Evolutionary conservation across 768 basidiomycete species (phyloP), one percentile per base, ranked within the genome.

Genomic region (Auricularia auricula-judae): DNA sequence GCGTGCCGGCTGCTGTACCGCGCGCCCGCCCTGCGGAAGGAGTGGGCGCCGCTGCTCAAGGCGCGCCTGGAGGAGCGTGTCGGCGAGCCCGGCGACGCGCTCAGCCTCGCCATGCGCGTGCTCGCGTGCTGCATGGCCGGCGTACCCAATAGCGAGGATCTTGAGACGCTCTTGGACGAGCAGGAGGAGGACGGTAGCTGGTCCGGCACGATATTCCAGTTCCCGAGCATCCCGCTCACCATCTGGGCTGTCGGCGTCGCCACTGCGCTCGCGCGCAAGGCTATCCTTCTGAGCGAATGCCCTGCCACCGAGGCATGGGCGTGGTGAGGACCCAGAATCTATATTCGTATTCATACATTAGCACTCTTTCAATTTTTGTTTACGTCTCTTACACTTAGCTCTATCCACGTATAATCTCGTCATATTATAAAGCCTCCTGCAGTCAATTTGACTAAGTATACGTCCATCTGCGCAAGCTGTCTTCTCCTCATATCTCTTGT

Each of bases 41-140:
- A 73, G 14, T 66, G 83, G 65, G 74, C 72, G 36, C 74, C 78
- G 0, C 70, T 83, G 23, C 71, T 83, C 65, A 74, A 73, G 29
- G 79, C 77, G 65, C 78, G 83, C 7, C 67, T 82, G 10, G 74
- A 75, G 62, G 84, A 85, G 70, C 78, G 80, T 4, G 76, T 81
- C 23, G 83, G 83, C 7, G 75, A 73, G 1, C 71, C 75, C 4
- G 82, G 81, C 29, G 83, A 83, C 67, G 76, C 84, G 1, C 72
- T 84, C n/a, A 81, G 82, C 4, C 78, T 85, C 1, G 80, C 82
- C 0, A 82, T 84, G 81, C 82, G 84, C 0, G 75, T 86, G 59
- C 66, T 82, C 21, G 79, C 78, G 1, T 79, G 80, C 47, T 71
- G 75, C 1, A 73, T 71, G 11, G 73, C 81, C 12, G 81, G 78